A percentile compares a stretch with the other conserved stretches of the same genome.
Conservation (phyloP, 768 basidiomycete species). For the Boletus speciosus region DNA sequence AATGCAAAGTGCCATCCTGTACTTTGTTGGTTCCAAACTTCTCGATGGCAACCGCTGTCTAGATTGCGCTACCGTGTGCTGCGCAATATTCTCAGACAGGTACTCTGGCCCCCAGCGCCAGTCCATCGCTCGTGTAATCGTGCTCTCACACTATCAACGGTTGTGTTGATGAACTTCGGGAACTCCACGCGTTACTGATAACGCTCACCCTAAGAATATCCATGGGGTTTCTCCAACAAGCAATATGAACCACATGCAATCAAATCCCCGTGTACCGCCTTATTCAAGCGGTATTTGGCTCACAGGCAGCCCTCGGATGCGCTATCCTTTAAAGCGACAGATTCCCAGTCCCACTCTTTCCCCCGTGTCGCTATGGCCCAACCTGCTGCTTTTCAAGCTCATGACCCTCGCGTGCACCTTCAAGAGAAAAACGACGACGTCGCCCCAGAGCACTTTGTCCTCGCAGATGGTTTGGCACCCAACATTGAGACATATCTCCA, state of each 20-base stretch:
- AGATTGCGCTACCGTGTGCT: no score
- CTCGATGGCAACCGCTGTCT: background rate
- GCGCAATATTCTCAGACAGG: background rate
- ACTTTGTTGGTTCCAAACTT: background rate
- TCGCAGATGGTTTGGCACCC: conserved; percentile 23
- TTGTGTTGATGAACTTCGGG: background rate
- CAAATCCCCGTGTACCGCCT: background rate
- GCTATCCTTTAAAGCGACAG: background rate
- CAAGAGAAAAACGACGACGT: conserved; percentile 1
- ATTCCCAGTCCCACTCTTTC: background rate
- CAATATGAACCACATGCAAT: background rate
- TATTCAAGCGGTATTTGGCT: background rate
- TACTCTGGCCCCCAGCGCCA: background rate
- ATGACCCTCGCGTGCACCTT: conserved; percentile 15
- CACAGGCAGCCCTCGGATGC: background rate
- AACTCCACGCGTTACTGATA: background rate
- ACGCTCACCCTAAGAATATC: background rate
- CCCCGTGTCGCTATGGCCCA: conserved; percentile 16
- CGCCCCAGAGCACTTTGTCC: conserved; percentile 15
- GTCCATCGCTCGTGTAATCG: no score
- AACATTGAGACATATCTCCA: conserved; percentile 33
- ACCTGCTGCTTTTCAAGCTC: conserved; percentile 17
- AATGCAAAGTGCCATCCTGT: background rate
- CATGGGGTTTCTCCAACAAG: background rate
- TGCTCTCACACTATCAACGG: no score